phyloP scores from a whole-genome alignment of 2,329 filamentous ascomycete genomes.

The Xylariaceae sp. region DNA sequence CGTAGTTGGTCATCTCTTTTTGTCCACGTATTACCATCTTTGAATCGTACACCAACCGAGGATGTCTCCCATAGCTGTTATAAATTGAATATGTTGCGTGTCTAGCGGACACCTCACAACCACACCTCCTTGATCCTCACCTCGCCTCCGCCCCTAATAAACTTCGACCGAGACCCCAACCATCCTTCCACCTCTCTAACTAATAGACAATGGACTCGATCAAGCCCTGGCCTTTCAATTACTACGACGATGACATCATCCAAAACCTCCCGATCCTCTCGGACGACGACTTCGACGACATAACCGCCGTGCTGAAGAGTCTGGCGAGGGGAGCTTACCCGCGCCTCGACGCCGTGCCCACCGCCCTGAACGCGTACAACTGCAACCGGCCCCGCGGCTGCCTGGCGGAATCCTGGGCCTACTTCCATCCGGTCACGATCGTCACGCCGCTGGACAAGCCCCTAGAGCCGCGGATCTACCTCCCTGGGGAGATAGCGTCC shows the following conservation, averaged over 20 bases:
- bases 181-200: neutral
- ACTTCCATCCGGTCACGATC: slow-evolving; percentile 24
- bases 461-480: neutral
- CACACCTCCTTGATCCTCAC: no score
- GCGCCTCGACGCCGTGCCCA: slow-evolving; percentile 19
- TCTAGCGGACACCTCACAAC: no score
- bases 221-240: slow-evolving; percentile 5
- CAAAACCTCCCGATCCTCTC: slow-evolving; percentile 2
- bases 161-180: neutral
- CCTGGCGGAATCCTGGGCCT: slow-evolving; percentile 13
- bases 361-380: slow-evolving; percentile 28
- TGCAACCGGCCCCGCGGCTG: slow-evolving; percentile 3
- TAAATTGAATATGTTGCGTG: neutral
- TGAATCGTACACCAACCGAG: neutral
- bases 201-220: neutral
- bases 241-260: neutral
- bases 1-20: neutral
- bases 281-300: slow-evolving; percentile 11
- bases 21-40: neutral
- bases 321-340: slow-evolving; percentile 21
- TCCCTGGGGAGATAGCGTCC: slow-evolving; percentile 7
- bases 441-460: slow-evolving; percentile 4
- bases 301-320: slow-evolving; percentile 17
- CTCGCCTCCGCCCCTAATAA: no score
- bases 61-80: neutral